These are phyloP conservation scores for Thalassiosira sp. DNA, from an alignment of 352 stramenopile genomes.

Conservation along the genomic window DNA sequence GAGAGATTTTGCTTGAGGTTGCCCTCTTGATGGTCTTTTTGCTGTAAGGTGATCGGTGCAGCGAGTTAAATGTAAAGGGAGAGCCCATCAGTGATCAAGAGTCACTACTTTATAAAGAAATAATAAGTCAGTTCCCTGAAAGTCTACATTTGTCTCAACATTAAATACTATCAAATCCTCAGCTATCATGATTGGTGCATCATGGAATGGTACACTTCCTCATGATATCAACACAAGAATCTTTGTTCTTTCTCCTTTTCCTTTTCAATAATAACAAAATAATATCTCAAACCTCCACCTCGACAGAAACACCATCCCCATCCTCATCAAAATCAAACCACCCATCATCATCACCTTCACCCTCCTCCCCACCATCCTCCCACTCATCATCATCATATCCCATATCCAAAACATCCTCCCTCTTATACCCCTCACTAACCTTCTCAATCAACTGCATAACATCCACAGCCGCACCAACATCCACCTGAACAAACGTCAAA, in stretches of 20 bases:
- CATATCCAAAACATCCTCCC: slow-evolving; percentile 57
- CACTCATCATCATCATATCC: slow-evolving; percentile 36
- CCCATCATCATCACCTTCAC: slow-evolving; percentile 27
- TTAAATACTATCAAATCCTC: too few relatives aligned
- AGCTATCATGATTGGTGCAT: too few relatives aligned
- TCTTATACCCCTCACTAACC: slow-evolving; percentile 71
- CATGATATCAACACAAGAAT: too few relatives aligned
- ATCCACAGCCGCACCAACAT: slow-evolving; percentile 84
- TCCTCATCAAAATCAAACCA: slow-evolving; percentile 33
- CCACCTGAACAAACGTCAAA: slow-evolving; percentile 84
- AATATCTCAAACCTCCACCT: slow-evolving; percentile 30
- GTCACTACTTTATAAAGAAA: too few relatives aligned
- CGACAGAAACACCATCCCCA: slow-evolving; percentile 15
- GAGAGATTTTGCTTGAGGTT: slow-evolving; percentile 67
- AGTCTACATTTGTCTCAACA: too few relatives aligned
- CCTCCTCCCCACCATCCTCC: slow-evolving; percentile 19
- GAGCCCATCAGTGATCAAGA: too few relatives aligned
- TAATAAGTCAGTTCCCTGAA: too few relatives aligned
- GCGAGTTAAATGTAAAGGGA: too few relatives aligned
- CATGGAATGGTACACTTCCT: too few relatives aligned
- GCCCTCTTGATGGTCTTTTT: not conserved
- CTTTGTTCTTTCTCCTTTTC: too few relatives aligned
- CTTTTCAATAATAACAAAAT: too few relatives aligned
- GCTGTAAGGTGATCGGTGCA: too few relatives aligned
- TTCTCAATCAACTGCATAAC: slow-evolving; percentile 87